A percentile compares a stretch with the other conserved stretches of the same genome.
These are phyloP conservation scores for Fusarium luffae DNA, from an alignment of 2,329 filamentous ascomycete species.

Conservation along the genomic window DNA sequence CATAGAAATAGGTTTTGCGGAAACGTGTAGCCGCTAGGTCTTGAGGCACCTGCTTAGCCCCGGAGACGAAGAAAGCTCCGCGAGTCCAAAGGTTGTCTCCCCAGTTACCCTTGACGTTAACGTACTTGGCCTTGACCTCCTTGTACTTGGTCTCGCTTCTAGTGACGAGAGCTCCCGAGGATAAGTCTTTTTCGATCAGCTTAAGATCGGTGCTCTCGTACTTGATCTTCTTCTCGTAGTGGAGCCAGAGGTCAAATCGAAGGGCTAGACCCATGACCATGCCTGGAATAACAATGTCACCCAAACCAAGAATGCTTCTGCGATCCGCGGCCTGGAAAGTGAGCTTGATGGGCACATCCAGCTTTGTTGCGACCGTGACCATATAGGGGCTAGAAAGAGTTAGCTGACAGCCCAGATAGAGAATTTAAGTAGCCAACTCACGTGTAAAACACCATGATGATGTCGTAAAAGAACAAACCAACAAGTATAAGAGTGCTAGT, in stretches of 20 bases:
- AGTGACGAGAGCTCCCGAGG: conserved; percentile 50
- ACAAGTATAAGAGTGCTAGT: conserved; percentile 82
- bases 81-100: conserved; percentile 84
- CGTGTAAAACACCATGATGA: conserved; percentile 91
- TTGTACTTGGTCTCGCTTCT: conserved; percentile 56
- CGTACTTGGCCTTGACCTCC: conserved; percentile 63
- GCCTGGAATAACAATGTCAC: conserved; percentile 93
- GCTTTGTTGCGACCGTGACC: conserved; percentile 85
- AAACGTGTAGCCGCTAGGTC: conserved; percentile 65
- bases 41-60: conserved; percentile 43
- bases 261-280: conserved; percentile 90
- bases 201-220: conserved; percentile 52
- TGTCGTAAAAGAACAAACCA: conserved; percentile 93
- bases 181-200: conserved; percentile 49
- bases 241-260: conserved; percentile 89
- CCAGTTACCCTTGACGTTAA: conserved; percentile 77
- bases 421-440: conserved; percentile 52
- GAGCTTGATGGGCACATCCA: conserved; percentile 94
- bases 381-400: conserved; percentile 72
- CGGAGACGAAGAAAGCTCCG: conserved; percentile 42
- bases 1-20: conserved; percentile 85
- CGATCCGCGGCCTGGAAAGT: conserved; percentile 77
- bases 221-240: conserved; percentile 77
- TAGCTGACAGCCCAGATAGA: conserved; percentile 14
- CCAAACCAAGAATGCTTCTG: conserved; percentile 85